Evolutionary conservation across 805 yeast genomes (phyloP).

Genomic region (Saccharomycopsis javanensis): DNA sequence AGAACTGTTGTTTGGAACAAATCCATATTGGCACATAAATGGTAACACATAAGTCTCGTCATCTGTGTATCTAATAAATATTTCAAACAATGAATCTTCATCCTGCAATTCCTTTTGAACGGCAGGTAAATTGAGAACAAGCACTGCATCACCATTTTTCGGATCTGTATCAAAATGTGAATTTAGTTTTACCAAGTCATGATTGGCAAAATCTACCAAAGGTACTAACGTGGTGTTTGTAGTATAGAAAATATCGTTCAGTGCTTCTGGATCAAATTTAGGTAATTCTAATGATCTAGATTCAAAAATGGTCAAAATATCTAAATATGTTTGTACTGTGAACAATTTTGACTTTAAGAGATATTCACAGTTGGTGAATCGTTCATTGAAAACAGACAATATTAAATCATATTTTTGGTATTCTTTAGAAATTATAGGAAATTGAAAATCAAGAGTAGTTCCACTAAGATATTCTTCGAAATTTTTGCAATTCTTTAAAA

Average conservation of each 20-base stretch:
- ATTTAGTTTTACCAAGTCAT: not conserved
- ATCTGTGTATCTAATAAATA: slow-evolving; percentile 4
- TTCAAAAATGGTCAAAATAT: not conserved
- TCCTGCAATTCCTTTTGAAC: not conserved
- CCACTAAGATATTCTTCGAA: not conserved
- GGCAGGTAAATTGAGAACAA: not conserved
- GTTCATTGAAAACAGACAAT: not conserved
- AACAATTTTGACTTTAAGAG: not conserved
- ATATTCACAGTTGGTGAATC: not conserved
- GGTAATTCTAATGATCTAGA: slow-evolving; percentile 8
- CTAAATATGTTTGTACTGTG: not conserved
- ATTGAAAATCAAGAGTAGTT: not conserved
- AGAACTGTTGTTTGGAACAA: not conserved
- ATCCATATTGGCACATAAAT: slow-evolving; percentile 1
- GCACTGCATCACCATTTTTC: not conserved
- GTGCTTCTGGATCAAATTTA: not conserved
- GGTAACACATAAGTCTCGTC: not conserved
- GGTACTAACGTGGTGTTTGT: slow-evolving; percentile 2
- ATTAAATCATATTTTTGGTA: not conserved
- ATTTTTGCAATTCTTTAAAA: not conserved
- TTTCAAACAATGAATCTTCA: not conserved
- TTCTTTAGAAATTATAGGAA: not conserved
- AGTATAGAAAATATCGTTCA: not conserved
- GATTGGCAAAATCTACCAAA: slow-evolving; percentile 9
- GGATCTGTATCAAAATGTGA: slow-evolving; percentile 9